These are phyloP conservation scores for Talaromyces sp. DNA, from an alignment of 2,329 filamentous ascomycete species.

Conservation along the genomic window DNA sequence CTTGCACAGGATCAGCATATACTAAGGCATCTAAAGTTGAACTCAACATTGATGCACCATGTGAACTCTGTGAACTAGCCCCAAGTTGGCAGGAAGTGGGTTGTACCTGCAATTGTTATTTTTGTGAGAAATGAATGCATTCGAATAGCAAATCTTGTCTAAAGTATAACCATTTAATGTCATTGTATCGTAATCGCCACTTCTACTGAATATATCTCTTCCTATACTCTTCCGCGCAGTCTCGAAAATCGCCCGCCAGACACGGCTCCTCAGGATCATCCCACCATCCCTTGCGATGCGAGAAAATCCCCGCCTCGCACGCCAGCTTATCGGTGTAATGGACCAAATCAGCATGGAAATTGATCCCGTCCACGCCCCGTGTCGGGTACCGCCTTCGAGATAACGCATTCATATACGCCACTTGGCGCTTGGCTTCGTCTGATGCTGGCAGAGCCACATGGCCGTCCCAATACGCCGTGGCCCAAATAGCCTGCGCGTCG, in stretches of 20 bases:
- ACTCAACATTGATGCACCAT: no score
- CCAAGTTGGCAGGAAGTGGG: no score
- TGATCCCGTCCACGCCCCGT: background rate
- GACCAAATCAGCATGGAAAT: constrained; percentile 6
- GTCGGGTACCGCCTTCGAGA: constrained; percentile 6
- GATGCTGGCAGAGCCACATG: constrained; percentile 1
- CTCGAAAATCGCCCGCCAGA: constrained; percentile 2
- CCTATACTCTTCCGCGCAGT: constrained; percentile 2
- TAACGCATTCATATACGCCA: constrained; percentile 6
- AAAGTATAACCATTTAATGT: no score
- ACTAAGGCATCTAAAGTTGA: no score
- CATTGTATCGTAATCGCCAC: background rate
- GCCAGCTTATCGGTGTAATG: constrained; percentile 4
- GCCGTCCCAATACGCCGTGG: constrained; percentile 4
- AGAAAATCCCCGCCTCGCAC: constrained; percentile 1
- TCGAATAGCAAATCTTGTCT: no score
- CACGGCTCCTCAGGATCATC: constrained; percentile 4
- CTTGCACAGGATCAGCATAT: no score
- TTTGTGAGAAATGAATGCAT: no score
- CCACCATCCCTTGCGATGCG: constrained; percentile 6
- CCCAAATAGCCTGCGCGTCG: constrained; percentile 4
- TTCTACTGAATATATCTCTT: background rate
- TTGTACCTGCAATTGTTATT: background rate
- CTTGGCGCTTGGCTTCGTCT: background rate
- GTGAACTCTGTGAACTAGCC: no score